A percentile compares a stretch with the other conserved stretches of the same genome.
Evolutionary conservation across 2,329 filamentous ascomycete species (phyloP).

Genomic region (Epichloe bromicola): DNA sequence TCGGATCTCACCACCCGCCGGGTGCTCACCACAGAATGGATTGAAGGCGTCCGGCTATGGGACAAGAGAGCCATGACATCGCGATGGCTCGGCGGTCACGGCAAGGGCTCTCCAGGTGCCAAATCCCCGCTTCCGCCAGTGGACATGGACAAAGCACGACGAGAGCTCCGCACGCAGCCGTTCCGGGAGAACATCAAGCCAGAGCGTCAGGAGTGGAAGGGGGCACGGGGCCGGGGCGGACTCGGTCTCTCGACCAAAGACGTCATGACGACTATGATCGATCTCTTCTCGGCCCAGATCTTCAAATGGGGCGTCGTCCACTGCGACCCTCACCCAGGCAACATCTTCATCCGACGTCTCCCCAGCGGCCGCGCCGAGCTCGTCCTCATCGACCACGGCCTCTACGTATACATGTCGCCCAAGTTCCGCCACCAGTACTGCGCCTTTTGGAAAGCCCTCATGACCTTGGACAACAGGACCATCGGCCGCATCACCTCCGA

Average conservation of each 20-base stretch:
- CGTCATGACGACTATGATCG: slow-evolving; percentile 93
- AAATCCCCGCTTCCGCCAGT: slow-evolving; percentile 47
- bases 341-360: slow-evolving; percentile 85
- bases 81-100: slow-evolving; percentile 66
- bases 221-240: slow-evolving; percentile 58
- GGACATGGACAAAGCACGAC: slow-evolving; percentile 32
- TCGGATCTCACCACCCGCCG: slow-evolving; percentile 69
- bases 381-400: slow-evolving; percentile 90
- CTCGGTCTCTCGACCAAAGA: slow-evolving; percentile 71
- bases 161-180: slow-evolving; percentile 36
- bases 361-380: slow-evolving; percentile 76
- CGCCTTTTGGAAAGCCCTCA: slow-evolving; percentile 82
- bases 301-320: slow-evolving; percentile 94
- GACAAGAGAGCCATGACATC: slow-evolving; percentile 72
- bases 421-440: slow-evolving; percentile 78
- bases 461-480: slow-evolving; percentile 83
- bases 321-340: slow-evolving; percentile 93
- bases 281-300: slow-evolving; percentile 94
- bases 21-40: slow-evolving; percentile 93
- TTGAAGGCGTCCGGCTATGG: slow-evolving; percentile 87
- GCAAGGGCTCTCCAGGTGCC: slow-evolving; percentile 65
- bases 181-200: slow-evolving; percentile 59
- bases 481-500: slow-evolving; percentile 56
- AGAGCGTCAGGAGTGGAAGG: slow-evolving; percentile 65
- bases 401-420: slow-evolving; percentile 84